Evolutionary conservation across 2,329 filamentous ascomycete species (phyloP), one percentile per base, ranked within the genome.

Genomic region (Colletotrichum camelliae): DNA sequence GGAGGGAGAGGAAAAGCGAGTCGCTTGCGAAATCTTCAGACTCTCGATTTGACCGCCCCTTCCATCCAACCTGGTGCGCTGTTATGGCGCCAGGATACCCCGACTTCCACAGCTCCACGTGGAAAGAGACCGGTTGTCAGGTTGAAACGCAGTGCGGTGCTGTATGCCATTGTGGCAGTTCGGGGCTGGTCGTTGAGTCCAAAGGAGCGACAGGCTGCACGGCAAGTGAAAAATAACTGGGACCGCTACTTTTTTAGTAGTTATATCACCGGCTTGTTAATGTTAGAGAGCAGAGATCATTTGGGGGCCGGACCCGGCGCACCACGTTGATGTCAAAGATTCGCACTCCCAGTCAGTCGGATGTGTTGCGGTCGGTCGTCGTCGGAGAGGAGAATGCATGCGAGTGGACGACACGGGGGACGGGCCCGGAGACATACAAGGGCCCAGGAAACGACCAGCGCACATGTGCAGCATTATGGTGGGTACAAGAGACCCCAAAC

Each of bases 61-160:
- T 37, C 18, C 21, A 21, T 52, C n/a, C 43, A n/a, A n/a, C 43
- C 43, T 52, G 43, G 10, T 33, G 31, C 21, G 37, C 21, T 12
- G 43, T 16, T 70, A 39, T 52, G 43, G 58, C 43, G 57, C 70
- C 16, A 70, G 73, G 73, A 37, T 73, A 43, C 73, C 73, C 73
- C 64, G 24, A 58, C 64, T 35, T 13, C n/a, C 43, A 33, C 7
- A 64, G 43, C 70, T 68, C 70, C 73, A 73, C 64, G 73, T 75
- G 73, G 70, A 58, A 58, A 33, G n/a, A 64, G 33, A 18, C 52
- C 57, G 69, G 24, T 64, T 27, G n/a, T 70, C 67, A 61, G 35
- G 35, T 52, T 37, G 48, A 74, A 71, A 66, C 60, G 29, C 64
- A 43, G 37, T 60, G 71, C 67, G 33, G 15, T 16, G 55, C 24